These are phyloP conservation scores for Miscanthus lutarioriparius DNA, from an alignment of 176 grass and related monocot genomes.

Conservation along the genomic window DNA sequence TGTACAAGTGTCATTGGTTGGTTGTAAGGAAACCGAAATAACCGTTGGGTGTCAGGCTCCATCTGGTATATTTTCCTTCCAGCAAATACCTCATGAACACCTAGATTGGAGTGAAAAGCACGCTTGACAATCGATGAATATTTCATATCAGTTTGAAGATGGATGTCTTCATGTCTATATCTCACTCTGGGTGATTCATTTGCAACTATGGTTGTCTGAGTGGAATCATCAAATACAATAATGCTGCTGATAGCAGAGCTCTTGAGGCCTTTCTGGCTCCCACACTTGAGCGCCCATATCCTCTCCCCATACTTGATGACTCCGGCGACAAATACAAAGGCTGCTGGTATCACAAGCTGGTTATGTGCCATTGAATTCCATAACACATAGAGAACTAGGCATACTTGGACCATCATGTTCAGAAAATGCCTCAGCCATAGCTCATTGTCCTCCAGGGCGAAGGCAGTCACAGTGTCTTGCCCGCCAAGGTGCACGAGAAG, in stretches of 20 bases:
- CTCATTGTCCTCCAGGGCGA: no score
- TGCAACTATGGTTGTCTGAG: background rate
- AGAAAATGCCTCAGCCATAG: background rate
- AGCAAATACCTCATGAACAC: background rate
- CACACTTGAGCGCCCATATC: no score
- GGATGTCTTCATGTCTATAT: background rate
- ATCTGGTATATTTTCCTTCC: conserved; percentile 1
- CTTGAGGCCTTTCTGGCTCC: background rate
- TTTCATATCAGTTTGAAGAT: background rate
- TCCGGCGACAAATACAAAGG: background rate
- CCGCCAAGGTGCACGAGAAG: no score
- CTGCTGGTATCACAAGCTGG: background rate
- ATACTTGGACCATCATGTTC: background rate
- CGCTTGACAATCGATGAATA: background rate
- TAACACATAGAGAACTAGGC: background rate
- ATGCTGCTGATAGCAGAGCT: background rate
- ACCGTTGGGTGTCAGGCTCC: background rate
- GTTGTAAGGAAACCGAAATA: background rate
- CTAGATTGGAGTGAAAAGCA: background rate
- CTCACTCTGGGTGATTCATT: background rate
- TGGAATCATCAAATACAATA: background rate
- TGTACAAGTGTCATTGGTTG: background rate
- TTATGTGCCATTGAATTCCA: background rate
- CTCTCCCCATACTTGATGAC: no score
- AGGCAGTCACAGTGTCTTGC: no score